Conservation (phyloP, 805 yeast species). For the Monosporozyma aerobia region DNA sequence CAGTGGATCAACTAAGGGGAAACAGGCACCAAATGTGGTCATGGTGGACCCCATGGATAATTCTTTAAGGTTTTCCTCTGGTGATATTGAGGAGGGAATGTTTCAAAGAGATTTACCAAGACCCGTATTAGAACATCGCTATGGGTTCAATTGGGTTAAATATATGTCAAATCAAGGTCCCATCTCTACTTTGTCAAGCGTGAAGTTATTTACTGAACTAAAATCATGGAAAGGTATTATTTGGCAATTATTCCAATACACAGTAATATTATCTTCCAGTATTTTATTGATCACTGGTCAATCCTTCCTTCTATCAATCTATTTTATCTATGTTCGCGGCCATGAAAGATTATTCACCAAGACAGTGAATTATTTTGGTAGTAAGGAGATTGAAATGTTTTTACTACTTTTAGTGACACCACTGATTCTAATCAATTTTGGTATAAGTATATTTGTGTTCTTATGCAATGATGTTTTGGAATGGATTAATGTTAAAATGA, state of each 20-base stretch:
- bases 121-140: slow-evolving; percentile 4
- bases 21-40: slow-evolving; percentile 4
- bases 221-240: not conserved
- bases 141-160: slow-evolving; percentile 11
- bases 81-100: slow-evolving; percentile 5
- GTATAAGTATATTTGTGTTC: slow-evolving; percentile 13
- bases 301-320: slow-evolving; percentile 30
- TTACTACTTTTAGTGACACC: slow-evolving; percentile 28
- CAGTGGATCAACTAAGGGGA: not conserved
- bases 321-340: slow-evolving; percentile 34
- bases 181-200: not conserved
- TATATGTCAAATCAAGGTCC: not conserved
- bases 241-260: slow-evolving; percentile 1
- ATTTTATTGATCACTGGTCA: slow-evolving; percentile 24
- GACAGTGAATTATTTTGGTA: slow-evolving; percentile 29
- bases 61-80: slow-evolving; percentile 14
- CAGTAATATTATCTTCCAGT: not conserved
- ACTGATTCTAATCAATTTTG: slow-evolving; percentile 17
- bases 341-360: slow-evolving; percentile 27
- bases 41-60: slow-evolving; percentile 17
- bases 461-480: slow-evolving; percentile 21
- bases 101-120: not conserved
- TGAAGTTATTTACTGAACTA: not conserved
- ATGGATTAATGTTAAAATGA: not conserved
- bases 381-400: slow-evolving; percentile 25